A percentile compares a stretch with the other conserved stretches of the same genome.
These are phyloP conservation scores for Acanthamoeba lenticulata DNA, from an alignment of 208 protist genomes.

Conservation along the genomic window DNA sequence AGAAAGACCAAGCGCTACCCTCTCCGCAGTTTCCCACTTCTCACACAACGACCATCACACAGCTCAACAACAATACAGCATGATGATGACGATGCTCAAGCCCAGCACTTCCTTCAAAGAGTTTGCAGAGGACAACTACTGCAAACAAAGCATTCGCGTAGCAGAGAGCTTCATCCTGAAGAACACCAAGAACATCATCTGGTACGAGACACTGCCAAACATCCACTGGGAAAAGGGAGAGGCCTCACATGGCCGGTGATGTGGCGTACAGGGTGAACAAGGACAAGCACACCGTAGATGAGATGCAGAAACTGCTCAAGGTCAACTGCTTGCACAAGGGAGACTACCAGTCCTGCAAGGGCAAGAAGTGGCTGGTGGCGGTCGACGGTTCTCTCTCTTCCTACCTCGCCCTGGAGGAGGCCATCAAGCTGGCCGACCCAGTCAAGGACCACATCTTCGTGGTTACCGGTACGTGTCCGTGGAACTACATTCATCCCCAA, in stretches of 20 bases:
- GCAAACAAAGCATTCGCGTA: conserved; percentile 31
- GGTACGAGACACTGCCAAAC: background rate
- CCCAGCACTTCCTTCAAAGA: background rate
- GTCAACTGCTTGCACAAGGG: conserved; percentile 58
- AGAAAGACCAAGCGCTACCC: too few species aligned
- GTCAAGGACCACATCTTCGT: conserved; percentile 32
- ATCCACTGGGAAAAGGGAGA: too few species aligned
- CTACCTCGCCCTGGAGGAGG: conserved; percentile 4
- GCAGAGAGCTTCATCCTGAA: conserved; percentile 46
- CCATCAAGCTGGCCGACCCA: conserved; percentile 37
- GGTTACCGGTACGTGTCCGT: conserved; percentile 23
- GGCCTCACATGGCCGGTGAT: background rate
- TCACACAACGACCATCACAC: background rate
- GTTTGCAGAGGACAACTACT: conserved; percentile 23
- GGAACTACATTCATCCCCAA: too few species aligned
- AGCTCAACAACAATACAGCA: too few species aligned
- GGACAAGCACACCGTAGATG: conserved; percentile 60
- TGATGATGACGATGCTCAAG: background rate
- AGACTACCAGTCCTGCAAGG: background rate
- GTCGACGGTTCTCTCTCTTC: conserved; percentile 24
- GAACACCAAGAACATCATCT: conserved; percentile 52
- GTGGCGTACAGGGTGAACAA: conserved; percentile 39
- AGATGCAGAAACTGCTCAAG: conserved; percentile 63
- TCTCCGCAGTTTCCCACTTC: too few species aligned
- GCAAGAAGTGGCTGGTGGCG: conserved; percentile 47